Conservation (phyloP, 129 eudicot genomes). For the Calendula officinalis region DNA sequence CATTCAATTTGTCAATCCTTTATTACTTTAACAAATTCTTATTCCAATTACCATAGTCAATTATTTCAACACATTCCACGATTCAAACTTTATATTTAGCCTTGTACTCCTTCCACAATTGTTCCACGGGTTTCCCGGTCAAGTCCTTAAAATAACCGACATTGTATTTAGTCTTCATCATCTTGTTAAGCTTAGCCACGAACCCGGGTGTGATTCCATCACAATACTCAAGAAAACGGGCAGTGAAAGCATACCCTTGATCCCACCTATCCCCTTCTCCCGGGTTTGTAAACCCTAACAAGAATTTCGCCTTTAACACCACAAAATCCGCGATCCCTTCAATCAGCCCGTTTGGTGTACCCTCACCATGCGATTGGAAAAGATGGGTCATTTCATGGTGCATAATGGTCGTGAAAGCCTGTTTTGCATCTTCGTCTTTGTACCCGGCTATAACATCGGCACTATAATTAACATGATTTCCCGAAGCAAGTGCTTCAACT, state of each 20-base stretch:
- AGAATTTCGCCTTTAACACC: conserved; percentile 4
- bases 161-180: conserved; percentile 18
- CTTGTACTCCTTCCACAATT: conserved; percentile 34
- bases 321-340: conserved; percentile 29
- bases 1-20: not conserved
- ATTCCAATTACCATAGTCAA: not conserved
- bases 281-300: not conserved
- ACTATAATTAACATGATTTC: conserved; percentile 18
- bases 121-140: conserved; percentile 23
- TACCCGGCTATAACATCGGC: not conserved
- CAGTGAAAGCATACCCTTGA: conserved; percentile 22
- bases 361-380: conserved; percentile 42
- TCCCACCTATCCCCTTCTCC: conserved; percentile 30
- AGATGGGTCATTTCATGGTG: conserved; percentile 47
- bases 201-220: conserved; percentile 21
- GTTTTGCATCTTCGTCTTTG: no score
- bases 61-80: not conserved
- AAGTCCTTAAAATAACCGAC: conserved; percentile 19
- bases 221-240: conserved; percentile 34
- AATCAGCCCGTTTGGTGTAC: not conserved
- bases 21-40: not conserved
- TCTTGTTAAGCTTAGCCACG: conserved; percentile 26
- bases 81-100: conserved; percentile 18
- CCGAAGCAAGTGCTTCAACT: conserved; percentile 1
- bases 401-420: not conserved